phyloP scores from a whole-genome alignment of 345 rosid species.

The Dovyalis caffra region DNA sequence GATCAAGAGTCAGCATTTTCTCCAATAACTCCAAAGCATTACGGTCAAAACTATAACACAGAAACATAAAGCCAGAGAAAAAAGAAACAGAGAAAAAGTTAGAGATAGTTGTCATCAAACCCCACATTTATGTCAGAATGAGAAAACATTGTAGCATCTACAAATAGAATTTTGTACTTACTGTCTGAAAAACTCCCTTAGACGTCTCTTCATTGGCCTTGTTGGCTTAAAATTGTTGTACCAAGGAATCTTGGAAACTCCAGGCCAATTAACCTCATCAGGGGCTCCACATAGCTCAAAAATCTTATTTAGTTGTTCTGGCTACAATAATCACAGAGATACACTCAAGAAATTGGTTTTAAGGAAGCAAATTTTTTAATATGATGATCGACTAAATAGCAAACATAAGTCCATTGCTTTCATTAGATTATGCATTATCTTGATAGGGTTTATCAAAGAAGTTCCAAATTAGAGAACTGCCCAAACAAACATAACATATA shows the following conservation, averaged over 20 bases:
- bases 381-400: background rate
- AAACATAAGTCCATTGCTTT: no score
- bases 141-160: background rate
- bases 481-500: no score
- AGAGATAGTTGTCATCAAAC: background rate
- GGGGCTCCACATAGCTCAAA: conserved; percentile 80
- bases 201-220: conserved; percentile 72
- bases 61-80: conserved; percentile 2
- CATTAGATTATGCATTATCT: no score
- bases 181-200: conserved; percentile 76
- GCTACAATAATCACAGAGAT: conserved; percentile 18
- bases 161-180: conserved; percentile 36
- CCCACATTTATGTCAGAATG: conserved; percentile 1
- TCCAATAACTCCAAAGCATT: conserved; percentile 92
- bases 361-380: conserved; percentile 1
- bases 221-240: conserved; percentile 72
- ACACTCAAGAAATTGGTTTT: background rate
- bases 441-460: no score
- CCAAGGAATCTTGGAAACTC: conserved; percentile 73
- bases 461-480: no score
- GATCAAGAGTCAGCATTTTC: conserved; percentile 87
- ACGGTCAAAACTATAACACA: conserved; percentile 58
- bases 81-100: background rate
- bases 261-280: conserved; percentile 73
- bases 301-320: conserved; percentile 72